Evolutionary conservation across 2,329 filamentous ascomycete species (phyloP), one percentile per base, ranked within the genome.

Genomic region (Periconia sp.): DNA sequence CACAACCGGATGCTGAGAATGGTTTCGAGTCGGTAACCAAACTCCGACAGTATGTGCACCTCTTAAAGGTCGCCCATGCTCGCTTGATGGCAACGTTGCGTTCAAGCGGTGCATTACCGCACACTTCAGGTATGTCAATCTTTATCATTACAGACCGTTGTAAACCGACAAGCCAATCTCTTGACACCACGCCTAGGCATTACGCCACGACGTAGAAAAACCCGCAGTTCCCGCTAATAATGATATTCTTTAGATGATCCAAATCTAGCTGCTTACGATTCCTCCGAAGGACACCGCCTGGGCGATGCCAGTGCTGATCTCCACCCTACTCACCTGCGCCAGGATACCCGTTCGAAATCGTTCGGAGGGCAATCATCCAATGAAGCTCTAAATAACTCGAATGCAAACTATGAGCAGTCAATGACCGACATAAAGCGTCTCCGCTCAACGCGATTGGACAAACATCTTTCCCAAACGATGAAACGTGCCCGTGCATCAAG

Each of bases 381-480:
- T 51, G 85, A 87, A 47, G 79, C 78, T 31, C 82, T 85, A 52
- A 60, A 56, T 40, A 71, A 87, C 65, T 91, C 89, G 48, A 72
- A 66, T 33, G 65, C 71, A 15, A 91, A 90, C 27, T 94, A 97
- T 70, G 93, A 97, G 77, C 95, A 92, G 76, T 96, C 93, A 45
- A 87, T 99, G 62, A 95, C 94, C 61, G 94, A 99, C 75, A 94
- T 99, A 70, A 88, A 92, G 65, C 85, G 94, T 57, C 77, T 99
- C 54, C 87, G 93, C 60, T 97, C 94, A 57, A 97, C 93, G 19
- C 87, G 94, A 30, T 88, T 97, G 69, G 93, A 99, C 68, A 93
- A 95, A 69, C 91, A 96, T 66, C 78, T 99, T 42, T 97, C 93
- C 35, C 95, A 91, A 19, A 97, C 92, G 47, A 92, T 93, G 72